These are phyloP conservation scores for Trichoderma koningii DNA, from an alignment of 2,329 filamentous ascomycete genomes.

Conservation along the genomic window DNA sequence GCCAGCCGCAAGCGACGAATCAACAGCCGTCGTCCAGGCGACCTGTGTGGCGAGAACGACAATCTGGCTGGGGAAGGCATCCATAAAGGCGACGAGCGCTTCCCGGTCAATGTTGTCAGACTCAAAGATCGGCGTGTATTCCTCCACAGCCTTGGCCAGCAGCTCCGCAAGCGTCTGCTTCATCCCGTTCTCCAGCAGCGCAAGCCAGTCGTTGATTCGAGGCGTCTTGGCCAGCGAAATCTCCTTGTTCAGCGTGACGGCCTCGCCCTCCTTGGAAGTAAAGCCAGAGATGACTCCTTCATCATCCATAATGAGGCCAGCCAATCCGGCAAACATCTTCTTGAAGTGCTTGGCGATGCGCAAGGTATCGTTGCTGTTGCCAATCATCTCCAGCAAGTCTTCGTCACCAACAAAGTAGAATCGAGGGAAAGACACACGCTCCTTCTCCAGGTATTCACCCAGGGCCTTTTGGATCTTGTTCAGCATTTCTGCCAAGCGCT, in stretches of 20 bases:
- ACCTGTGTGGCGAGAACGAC: conserved; percentile 93
- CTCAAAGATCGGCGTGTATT: conserved; percentile 77
- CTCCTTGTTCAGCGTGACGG: conserved; percentile 82
- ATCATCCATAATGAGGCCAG: conserved; percentile 87
- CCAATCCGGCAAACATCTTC: conserved; percentile 99
- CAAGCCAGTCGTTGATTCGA: conserved; percentile 98
- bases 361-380: conserved; percentile 95
- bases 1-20: conserved; percentile 71
- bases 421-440: conserved; percentile 93
- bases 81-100: conserved; percentile 78
- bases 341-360: conserved; percentile 98
- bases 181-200: conserved; percentile 88
- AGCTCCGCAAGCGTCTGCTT: conserved; percentile 90
- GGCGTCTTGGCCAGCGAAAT: conserved; percentile 93
- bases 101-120: conserved; percentile 68
- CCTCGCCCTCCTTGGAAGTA: conserved; percentile 92
- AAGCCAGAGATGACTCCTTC: conserved; percentile 88
- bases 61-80: conserved; percentile 85
- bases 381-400: conserved; percentile 97
- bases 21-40: conserved; percentile 88
- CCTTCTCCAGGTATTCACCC: conserved; percentile 96
- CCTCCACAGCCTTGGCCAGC: conserved; percentile 79
- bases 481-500: conserved; percentile 91
- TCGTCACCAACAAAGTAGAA: conserved; percentile 99
- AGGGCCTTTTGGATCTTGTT: conserved; percentile 99